Evolutionary conservation across 768 basidiomycete species (phyloP).

Genomic region (Gymnopilus dilepis): DNA sequence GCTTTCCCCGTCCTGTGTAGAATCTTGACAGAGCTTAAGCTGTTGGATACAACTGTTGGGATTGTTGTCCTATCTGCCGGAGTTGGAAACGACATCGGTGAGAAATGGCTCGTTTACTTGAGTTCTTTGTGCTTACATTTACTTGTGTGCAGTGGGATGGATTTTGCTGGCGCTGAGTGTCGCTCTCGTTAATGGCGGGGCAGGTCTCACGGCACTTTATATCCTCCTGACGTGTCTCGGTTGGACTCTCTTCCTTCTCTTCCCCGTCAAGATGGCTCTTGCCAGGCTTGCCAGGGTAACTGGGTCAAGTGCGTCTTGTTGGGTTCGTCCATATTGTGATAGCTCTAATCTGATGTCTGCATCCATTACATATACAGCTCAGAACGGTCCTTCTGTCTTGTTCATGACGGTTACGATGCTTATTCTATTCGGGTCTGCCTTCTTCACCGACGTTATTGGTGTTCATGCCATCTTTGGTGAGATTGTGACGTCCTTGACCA

Average conservation of each 20-base stretch:
- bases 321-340: too few relatives aligned
- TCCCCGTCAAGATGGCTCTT: slow-evolving; percentile 67
- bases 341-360: too few relatives aligned
- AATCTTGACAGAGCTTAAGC: slow-evolving; percentile 81
- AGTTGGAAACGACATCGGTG: slow-evolving; percentile 77
- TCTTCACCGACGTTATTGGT: slow-evolving; percentile 88
- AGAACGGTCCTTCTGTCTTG: slow-evolving; percentile 68
- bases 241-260: slow-evolving; percentile 69
- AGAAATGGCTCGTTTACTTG: too few relatives aligned
- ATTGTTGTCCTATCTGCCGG: slow-evolving; percentile 83
- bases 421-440: slow-evolving; percentile 74
- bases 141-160: slow-evolving; percentile 84
- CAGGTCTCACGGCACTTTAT: slow-evolving; percentile 78
- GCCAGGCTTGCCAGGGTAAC: slow-evolving; percentile 68
- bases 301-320: slow-evolving; percentile 76
- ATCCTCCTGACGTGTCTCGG: slow-evolving; percentile 71
- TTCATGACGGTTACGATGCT: slow-evolving; percentile 84
- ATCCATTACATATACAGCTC: too few relatives aligned
- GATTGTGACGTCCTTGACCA: slow-evolving; percentile 9
- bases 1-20: slow-evolving; percentile 85
- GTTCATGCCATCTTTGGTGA: slow-evolving; percentile 71
- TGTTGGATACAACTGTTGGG: slow-evolving; percentile 87
- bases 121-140: too few relatives aligned
- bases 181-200: slow-evolving; percentile 79
- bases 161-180: slow-evolving; percentile 83